Base-by-base conservation (phyloP, 2,329 filamentous ascomycete species). In the Emmonsiellopsis sp. region DNA sequence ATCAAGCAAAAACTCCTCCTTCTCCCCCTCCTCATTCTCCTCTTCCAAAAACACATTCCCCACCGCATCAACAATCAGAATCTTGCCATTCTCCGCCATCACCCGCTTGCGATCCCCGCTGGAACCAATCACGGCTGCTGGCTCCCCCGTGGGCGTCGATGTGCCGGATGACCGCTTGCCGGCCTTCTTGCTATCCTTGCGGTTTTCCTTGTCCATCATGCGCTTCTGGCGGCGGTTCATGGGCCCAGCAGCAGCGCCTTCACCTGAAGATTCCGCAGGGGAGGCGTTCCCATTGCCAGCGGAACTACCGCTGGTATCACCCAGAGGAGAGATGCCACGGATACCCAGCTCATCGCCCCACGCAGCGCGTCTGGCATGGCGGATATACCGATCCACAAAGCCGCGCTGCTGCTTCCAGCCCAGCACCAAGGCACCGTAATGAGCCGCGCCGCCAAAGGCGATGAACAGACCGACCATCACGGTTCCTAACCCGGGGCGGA, bases 41-140 rank as follows among this genome's bases (percentile, higher is more conserved):
- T 95, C 88, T 71, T 97, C 91, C n/a, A 98, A 77, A 66, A 89
- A 98, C 10, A 98, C 93, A 62, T 96, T 90, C 31, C 93, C 93
- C 8, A 86, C 76, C 0, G 88, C 89, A 71, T 98, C 92, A 3
- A 98, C 93, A 53, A 98, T 85, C 38, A 98, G 76, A 0, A 95
- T 79, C 76, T 97, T 98, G 61, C 93, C 93, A 63, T 98, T 98
- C 76, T 95, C 87, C 2, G 91, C 92, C 30, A 91, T 82, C 13
- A 97, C 89, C 37, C 89, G 81, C 78, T 92, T 95, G 73, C 89
- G 89, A 35, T 86, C 79, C 16, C 91, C 90, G 38, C 84, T 80
- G 1, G 88, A 82, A 9, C 83, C 82, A 52, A 77, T 74, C 69
- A 63, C 67, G 72, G 66, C 58, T 73, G 66, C 58, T 73, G 72